Base-by-base conservation (phyloP, 2,329 filamentous ascomycete species). In the Colletotrichum navitas region DNA sequence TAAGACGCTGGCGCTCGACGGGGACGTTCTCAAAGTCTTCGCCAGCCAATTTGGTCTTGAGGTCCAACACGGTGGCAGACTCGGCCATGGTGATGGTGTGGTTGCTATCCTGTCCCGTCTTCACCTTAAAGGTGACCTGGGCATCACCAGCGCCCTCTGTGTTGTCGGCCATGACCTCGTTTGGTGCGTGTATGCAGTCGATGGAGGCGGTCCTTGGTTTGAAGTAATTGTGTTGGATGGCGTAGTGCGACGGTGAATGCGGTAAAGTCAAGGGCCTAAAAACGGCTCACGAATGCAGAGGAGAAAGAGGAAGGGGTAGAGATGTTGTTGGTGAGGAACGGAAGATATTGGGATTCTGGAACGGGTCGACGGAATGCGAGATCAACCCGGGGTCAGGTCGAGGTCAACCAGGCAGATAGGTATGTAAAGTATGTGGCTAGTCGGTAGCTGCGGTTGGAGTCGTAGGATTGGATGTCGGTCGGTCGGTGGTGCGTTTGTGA, bases 91-190 rank as follows among this genome's bases (percentile, higher is more conserved):
- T 97, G 80, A 99, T 86, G 63, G 89, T 91, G 79, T 94, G 95
- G 81, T 93, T 94, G 80, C 89, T 91, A 80, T 98, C 95, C 77
- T 91, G 92, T n/a, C 94, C 95, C n/a, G 94, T 93, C 86, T 98
- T 99, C 83, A 99, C 92, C 85, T 94, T 96, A 89, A 99, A 98
- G 81, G 93, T 97, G 84, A 99, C 85, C 78, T 95, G 91, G 78
- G 91, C 85, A 79, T 95, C 93, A 77, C 90, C 87, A 78, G 85
- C 80, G 75, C 86, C 81, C 72, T 88, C 86, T 76, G 85, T 81
- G 79, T 88, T 89, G 81, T 93, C 92, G 79, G 92, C 88, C 91
- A 93, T 93, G 79, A 74, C 67, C 70, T 69, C 49, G 49, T 72
- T 39, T 47, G 61, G 24, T 24, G 41, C 21, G 47, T 49, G 34